Evolutionary conservation across 192 early-diverging fungal species (phyloP), one percentile per base, ranked within the genome.

Genomic region (Radiomyces spectabilis): DNA sequence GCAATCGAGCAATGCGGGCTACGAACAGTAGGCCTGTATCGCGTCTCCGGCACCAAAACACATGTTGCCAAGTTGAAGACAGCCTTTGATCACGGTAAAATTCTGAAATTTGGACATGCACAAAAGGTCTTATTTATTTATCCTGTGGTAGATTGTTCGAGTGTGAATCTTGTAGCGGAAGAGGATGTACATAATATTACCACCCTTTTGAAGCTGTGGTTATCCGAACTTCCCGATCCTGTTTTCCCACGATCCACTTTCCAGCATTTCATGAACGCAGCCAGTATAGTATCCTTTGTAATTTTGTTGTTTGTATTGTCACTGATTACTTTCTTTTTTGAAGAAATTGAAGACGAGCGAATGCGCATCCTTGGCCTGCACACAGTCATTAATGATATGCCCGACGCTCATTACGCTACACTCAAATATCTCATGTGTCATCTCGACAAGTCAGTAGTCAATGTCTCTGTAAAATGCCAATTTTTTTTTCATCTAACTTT

Each of bases 171-270:
- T 40, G 74, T 75, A 6, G 61, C 64, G 19, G 79, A 79, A 40
- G 75, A 82, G 18, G 93, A 97, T 57, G 84, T 99, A 37, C 87
- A 93, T 63, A 86, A 83, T 54, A 74, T 95, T 4, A 69, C 91
- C 22, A 80, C 89, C 48, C 82, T 91, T 19, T 66, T 99, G 8
- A 99, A 99, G 63, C 73, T 94, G 37, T 99, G 88, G 79, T 87
- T 99, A 61, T 78, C 94, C 29, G 93, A 97, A 63, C 61, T 99
- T 8, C 90, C 93, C 2, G 91, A 93, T 45, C 87, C 91, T 3
- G 66, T 97, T 0, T 75, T 99, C 48, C 88, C 93, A 50, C 65
- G 70, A 29, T 48, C 51, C 15, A 68, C 75, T 55, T 93, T 85
- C 54, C 72, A 74, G 13, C 65, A 80, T 30, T 80, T 93, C 25